phyloP scores from a whole-genome alignment of 805 yeast genomes.

The Yamadazyma laniorum region DNA sequence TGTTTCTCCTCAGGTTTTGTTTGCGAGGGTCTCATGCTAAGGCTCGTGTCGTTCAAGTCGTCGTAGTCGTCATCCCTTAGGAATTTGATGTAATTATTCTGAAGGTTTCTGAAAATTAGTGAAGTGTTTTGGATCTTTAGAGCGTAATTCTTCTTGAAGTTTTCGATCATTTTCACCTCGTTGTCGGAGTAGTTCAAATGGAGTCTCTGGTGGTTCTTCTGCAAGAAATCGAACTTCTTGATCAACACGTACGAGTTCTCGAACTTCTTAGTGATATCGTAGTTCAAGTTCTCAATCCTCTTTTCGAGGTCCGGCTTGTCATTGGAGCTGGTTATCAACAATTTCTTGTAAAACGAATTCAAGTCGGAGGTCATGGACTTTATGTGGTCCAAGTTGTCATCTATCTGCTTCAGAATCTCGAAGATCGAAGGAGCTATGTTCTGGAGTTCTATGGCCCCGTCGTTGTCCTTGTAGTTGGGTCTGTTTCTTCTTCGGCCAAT shows the following conservation, averaged over 20 bases:
- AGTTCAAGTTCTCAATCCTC: conserved; percentile 76
- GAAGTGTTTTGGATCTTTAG: conserved; percentile 76
- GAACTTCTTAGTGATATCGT: conserved; percentile 68
- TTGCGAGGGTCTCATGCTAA: background rate
- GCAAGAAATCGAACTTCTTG: conserved; percentile 54
- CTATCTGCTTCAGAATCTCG: conserved; percentile 71
- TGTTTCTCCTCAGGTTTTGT: background rate
- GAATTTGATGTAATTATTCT: conserved; percentile 83
- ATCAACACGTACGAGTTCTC: conserved; percentile 77
- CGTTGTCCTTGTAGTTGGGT: conserved; percentile 20
- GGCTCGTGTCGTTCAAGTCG: conserved; percentile 13
- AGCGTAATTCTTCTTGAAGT: conserved; percentile 83
- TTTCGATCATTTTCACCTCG: conserved; percentile 68
- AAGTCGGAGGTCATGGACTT: conserved; percentile 56
- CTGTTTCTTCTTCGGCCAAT: conserved; percentile 34
- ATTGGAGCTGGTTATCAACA: conserved; percentile 81
- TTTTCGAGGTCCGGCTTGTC: conserved; percentile 76
- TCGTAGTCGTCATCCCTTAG: conserved; percentile 71
- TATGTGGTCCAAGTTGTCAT: conserved; percentile 54
- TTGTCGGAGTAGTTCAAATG: conserved; percentile 38
- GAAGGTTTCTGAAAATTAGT: conserved; percentile 78
- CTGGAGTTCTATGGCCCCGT: conserved; percentile 46
- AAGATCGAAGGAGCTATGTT: conserved; percentile 76
- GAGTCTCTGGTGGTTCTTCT: conserved; percentile 40
- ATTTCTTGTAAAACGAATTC: conserved; percentile 71